Evolutionary conservation across 106 monocot genomes (phyloP), one percentile per base, ranked within the genome.

Genomic region (Dactylorhiza incarnata): DNA sequence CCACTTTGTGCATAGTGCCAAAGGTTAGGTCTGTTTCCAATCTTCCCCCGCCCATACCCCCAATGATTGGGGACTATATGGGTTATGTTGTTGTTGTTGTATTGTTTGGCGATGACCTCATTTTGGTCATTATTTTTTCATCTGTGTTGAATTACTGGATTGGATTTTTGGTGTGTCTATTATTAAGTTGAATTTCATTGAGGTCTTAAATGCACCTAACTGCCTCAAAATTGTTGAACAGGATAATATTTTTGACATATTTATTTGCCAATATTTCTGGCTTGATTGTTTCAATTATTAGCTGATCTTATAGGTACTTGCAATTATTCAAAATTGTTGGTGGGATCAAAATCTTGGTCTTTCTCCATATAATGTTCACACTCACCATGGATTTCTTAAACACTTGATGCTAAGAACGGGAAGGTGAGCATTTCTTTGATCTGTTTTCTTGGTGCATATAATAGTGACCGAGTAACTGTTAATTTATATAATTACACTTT

Each of bases 341-440:
- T 86, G 56, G 72, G 86, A 89, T 81, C 81, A 84, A 26, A 62
- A 77, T 55, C 78, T 91, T 50, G 80, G 86, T 66, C 89, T 97
- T 77, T 85, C 94, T 72, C 94, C 97, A 19, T 97, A 94, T 74
- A 59, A 97, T 76, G 85, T 85, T 74, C 87, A 88, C 71, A 86
- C 81, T 11, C 97, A 97, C 82, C 25, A 14, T 72, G 97, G 97
- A 15, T 97, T 97, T 89, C 87, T 94, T 52, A 94, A 94, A 74
- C 97, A 97, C 86, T 81, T 97, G 70, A 97, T 97, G 97, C 84
- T 97, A 44, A 87, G 97, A 85, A 82, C 81, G 55, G 97, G 97
- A 81, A 87, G 94, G 94, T 91, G 83, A 43, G 74, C 7, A 55
- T 74, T 50, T 26, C 17, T 72, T n/a, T 68, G 6, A 45, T 43